These are phyloP conservation scores for Penicillium ochrochloron DNA, from an alignment of 495 filamentous ascomycete species.

Conservation along the genomic window DNA sequence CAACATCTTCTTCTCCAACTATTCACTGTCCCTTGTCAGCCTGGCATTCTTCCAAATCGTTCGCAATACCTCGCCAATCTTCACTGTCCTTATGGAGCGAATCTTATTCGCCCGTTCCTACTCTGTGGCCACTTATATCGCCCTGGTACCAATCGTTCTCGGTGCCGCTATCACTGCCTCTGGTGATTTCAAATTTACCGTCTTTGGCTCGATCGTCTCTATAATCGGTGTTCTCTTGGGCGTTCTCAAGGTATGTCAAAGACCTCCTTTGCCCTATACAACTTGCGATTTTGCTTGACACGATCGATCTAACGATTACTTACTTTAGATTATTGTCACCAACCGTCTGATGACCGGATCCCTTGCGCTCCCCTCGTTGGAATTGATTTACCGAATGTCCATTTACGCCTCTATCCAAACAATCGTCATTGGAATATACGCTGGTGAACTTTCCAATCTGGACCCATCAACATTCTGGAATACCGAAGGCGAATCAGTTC, in stretches of 20 bases:
- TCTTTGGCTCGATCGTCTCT: background rate
- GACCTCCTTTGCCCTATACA: background rate
- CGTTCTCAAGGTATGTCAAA: background rate
- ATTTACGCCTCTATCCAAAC: background rate
- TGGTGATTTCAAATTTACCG: background rate
- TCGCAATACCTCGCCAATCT: background rate
- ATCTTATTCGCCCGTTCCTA: background rate
- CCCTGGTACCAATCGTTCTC: background rate
- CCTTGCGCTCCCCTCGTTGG: background rate
- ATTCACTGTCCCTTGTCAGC: constrained; percentile 36
- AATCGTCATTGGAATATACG: background rate
- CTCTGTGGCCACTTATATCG: background rate
- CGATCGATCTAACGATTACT: background rate
- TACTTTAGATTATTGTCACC: background rate
- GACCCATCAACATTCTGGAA: background rate
- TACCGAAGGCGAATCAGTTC: background rate
- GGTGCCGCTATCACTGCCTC: background rate
- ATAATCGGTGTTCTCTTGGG: background rate
- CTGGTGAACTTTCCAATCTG: background rate
- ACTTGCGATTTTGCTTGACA: background rate
- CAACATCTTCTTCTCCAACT: background rate
- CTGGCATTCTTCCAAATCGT: background rate
- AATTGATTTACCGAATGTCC: background rate
- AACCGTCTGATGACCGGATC: background rate
- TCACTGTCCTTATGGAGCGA: background rate